These are phyloP conservation scores for Coemansia sp. DNA, from an alignment of 192 early-diverging fungal genomes.

Conservation along the genomic window DNA sequence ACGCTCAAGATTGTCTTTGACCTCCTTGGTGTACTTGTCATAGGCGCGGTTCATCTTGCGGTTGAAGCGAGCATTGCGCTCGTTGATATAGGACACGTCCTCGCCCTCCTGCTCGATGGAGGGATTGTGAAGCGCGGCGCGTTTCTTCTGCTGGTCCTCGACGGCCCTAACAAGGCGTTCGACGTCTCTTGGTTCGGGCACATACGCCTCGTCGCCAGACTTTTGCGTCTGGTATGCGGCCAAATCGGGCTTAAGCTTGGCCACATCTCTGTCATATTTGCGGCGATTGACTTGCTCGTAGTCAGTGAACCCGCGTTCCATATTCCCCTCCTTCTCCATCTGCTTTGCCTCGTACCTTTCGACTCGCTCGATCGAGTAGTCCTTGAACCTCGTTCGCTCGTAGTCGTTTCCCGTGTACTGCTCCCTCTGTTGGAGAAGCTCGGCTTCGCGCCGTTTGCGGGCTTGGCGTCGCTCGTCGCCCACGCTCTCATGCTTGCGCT, in stretches of 20 bases:
- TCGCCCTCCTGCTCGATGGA: conserved; percentile 67
- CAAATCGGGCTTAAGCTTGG: conserved; percentile 83
- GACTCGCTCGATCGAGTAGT: conserved; percentile 82
- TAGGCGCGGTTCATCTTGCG: conserved; percentile 93
- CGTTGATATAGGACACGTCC: conserved; percentile 95
- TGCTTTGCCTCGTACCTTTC: conserved; percentile 76
- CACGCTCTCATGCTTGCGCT: conserved; percentile 66
- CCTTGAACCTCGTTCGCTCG: conserved; percentile 76
- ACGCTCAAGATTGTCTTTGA: conserved; percentile 82
- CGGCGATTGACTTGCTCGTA: conserved; percentile 81
- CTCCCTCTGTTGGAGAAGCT: conserved; percentile 61
- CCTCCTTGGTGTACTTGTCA: conserved; percentile 93
- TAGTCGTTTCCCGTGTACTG: conserved; percentile 75
- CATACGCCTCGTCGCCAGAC: conserved; percentile 24
- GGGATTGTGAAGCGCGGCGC: conserved; percentile 53
- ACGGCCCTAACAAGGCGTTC: conserved; percentile 69
- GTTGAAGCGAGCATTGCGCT: conserved; percentile 93
- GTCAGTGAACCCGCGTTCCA: conserved; percentile 81
- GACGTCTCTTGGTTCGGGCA: conserved; percentile 63
- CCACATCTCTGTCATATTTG: conserved; percentile 80
- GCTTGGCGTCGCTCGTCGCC: conserved; percentile 62
- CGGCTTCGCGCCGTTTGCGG: conserved; percentile 67
- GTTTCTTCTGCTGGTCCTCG: conserved; percentile 68
- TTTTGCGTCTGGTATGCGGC: conserved; percentile 69
- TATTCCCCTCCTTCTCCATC: conserved; percentile 43